Evolutionary conservation across 2,329 filamentous ascomycete species (phyloP).

Genomic region (Penicillium sp.): DNA sequence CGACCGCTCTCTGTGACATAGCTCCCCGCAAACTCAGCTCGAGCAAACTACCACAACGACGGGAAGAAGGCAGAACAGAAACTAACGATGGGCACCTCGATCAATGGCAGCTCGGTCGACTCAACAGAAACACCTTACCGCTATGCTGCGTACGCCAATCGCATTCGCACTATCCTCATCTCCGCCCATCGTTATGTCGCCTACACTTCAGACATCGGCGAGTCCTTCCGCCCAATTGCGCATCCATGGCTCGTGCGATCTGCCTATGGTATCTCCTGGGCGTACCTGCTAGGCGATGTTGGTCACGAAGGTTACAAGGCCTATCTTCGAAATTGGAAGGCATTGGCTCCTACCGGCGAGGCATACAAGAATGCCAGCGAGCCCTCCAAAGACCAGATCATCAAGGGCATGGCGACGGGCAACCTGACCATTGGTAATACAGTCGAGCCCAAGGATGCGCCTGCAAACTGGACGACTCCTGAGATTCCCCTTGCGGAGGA

Average conservation of each 20-base stretch:
- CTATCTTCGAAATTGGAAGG: slow-evolving; percentile 79
- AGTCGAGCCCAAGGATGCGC: slow-evolving; percentile 22
- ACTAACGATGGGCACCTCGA: slow-evolving; percentile 19
- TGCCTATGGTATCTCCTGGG: slow-evolving; percentile 90
- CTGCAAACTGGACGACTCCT: slow-evolving; percentile 43
- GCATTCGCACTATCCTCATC: slow-evolving; percentile 80
- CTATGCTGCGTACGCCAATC: slow-evolving; percentile 88
- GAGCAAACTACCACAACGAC: neutral
- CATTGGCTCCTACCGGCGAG: slow-evolving; percentile 66
- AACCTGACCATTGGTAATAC: slow-evolving; percentile 26
- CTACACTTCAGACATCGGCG: slow-evolving; percentile 94
- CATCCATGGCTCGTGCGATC: slow-evolving; percentile 77
- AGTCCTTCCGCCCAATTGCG: slow-evolving; percentile 90
- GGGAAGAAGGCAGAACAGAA: slow-evolving; percentile 6
- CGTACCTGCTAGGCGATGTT: slow-evolving; percentile 88
- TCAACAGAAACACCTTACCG: slow-evolving; percentile 82
- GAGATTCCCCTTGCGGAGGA: slow-evolving; percentile 76
- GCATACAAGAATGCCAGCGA: slow-evolving; percentile 42
- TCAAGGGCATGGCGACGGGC: slow-evolving; percentile 39
- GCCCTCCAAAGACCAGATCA: slow-evolving; percentile 31
- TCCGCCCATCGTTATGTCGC: slow-evolving; percentile 94
- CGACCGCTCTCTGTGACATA: neutral
- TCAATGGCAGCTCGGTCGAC: slow-evolving; percentile 60
- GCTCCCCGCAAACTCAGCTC: neutral
- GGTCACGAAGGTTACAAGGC: slow-evolving; percentile 92